Conservation (phyloP, 2,329 filamentous ascomycete genomes). For the Penicillium sp. region DNA sequence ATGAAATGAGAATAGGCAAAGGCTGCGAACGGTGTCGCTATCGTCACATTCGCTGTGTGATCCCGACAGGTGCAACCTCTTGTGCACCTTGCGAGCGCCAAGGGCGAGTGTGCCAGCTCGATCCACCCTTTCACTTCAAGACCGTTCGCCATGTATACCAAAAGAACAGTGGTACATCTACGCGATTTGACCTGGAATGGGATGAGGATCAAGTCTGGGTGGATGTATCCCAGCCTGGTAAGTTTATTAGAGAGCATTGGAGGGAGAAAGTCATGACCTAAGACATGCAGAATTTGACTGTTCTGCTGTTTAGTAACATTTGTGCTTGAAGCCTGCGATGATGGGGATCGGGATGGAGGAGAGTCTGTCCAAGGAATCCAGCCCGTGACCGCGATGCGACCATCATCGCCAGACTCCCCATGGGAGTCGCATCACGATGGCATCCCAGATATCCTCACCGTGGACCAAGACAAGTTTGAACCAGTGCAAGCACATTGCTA, state of each 20-base stretch:
- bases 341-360: constrained; percentile 9
- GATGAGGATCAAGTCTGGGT: constrained; percentile 35
- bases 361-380: not conserved
- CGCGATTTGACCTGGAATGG: constrained; percentile 34
- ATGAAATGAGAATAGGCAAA: constrained; percentile 34
- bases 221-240: constrained; percentile 31
- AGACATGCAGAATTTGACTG: not conserved
- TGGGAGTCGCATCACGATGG: not conserved
- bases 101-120: constrained; percentile 32
- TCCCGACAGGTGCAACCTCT: constrained; percentile 28
- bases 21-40: constrained; percentile 38
- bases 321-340: constrained; percentile 26
- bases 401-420: not conserved
- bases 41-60: constrained; percentile 39
- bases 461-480: not conserved
- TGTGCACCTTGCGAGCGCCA: constrained; percentile 34
- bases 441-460: not conserved
- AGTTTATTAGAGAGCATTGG: not conserved
- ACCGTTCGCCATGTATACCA: constrained; percentile 37
- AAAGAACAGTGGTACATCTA: constrained; percentile 28
- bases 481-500: not conserved
- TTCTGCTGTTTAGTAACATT: constrained; percentile 26
- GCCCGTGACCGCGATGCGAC: not conserved
- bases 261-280: not conserved
- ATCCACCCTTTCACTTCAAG: constrained; percentile 38